Base-by-base conservation (phyloP, 768 basidiomycete genomes). In the Macrolepiota fuliginosa region DNA sequence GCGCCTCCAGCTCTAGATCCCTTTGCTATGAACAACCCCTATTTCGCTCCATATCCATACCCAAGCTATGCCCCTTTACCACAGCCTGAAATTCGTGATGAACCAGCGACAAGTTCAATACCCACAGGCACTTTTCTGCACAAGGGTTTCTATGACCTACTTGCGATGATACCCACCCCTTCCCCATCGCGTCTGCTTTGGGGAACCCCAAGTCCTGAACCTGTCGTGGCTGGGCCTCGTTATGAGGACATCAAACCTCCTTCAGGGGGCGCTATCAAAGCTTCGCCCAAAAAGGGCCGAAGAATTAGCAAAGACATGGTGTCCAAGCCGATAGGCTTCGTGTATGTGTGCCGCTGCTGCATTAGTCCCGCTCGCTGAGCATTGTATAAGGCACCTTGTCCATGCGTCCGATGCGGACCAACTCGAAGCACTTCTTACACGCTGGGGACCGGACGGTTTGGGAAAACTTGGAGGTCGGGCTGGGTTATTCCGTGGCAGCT, bases 391-490 rank as follows among this genome's bases (percentile, higher is more conserved):
- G 56, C 94, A 96, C 77, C 81, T 94, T 64, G 87, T 94, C 10
- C 94, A 96, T 76, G 93, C 94, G 32, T 94, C 91, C 61, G 91
- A 94, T 75, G 91, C 89, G 12, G 91, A 91, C 75, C 91, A 96
- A 71, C 85, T 91, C 36, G 91, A 92, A 72, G 93, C 90, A 25
- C 81, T 96, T 62, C 86, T 96, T 53, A 87, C 84, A 65, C 84
- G 92, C 59, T 95, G 94, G 93, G 89, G 90, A 39, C 89, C 90
- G 49, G 94, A 96, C 74, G 88, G 92, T 42, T 75, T 92, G 72
- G 92, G 92, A 62, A 95, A 96, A 74, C 77, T 95, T 54, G 92
- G 90, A 77, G 89, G 93, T 93, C 69, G 29, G 42, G 13, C 24
- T 76, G 86, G 56, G 7, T 54, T 54, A 42, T 61, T 68, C 52